phyloP scores from a whole-genome alignment of 2,329 filamentous ascomycete genomes.

The Colletotrichum theobromicola region DNA sequence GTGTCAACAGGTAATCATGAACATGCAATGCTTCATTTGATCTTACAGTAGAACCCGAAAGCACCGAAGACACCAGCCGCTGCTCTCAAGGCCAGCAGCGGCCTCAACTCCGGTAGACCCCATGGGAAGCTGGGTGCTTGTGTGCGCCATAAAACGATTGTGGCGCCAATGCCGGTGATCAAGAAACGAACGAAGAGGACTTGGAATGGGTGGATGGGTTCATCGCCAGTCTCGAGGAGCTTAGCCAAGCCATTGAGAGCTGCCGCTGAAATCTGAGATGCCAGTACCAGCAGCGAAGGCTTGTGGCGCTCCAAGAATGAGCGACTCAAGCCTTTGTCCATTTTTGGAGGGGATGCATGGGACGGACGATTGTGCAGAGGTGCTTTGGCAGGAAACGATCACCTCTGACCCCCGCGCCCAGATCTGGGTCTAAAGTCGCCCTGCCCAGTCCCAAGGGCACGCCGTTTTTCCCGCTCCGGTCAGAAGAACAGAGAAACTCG shows the following conservation, averaged over 20 bases:
- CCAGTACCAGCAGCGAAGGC: conserved; percentile 1
- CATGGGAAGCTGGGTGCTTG: neutral
- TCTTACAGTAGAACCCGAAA: conserved; percentile 12
- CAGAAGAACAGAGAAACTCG: neutral
- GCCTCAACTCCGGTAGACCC: neutral
- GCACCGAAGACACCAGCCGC: neutral
- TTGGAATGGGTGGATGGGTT: conserved; percentile 11
- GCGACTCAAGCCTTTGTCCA: neutral
- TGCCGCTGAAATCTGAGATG: conserved; percentile 6
- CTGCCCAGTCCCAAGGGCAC: neutral
- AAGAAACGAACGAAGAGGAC: conserved; percentile 16
- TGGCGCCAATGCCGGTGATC: neutral
- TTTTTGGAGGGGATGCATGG: neutral
- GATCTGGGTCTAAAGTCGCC: neutral
- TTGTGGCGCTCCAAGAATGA: conserved; percentile 10
- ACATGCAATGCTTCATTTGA: rapidly evolving
- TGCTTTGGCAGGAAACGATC: neutral
- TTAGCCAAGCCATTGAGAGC: conserved; percentile 12
- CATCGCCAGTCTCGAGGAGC: neutral
- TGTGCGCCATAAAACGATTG: neutral
- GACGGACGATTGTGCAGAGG: neutral
- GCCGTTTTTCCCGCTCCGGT: neutral
- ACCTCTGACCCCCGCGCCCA: neutral
- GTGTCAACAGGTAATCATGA: neutral
- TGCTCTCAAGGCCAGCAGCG: neutral